These are phyloP conservation scores for Bipolaris bicolor DNA, from an alignment of 2,329 filamentous ascomycete species.

Conservation along the genomic window DNA sequence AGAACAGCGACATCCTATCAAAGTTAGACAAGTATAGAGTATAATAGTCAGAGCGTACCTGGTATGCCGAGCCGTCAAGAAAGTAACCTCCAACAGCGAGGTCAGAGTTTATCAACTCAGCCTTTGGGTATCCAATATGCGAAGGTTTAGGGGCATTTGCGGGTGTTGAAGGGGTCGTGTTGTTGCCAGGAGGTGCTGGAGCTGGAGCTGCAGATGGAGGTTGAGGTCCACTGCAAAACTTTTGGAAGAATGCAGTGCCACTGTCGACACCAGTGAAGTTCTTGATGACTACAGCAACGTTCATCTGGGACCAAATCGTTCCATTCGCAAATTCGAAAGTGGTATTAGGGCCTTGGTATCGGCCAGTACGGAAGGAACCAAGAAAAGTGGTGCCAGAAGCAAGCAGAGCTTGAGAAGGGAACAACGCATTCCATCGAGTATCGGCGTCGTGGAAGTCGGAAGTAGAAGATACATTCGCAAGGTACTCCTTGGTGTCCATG, in stretches of 20 bases:
- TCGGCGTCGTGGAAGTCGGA: constrained; percentile 50
- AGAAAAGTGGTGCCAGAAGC: constrained; percentile 36
- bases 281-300: constrained; percentile 38
- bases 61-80: constrained; percentile 48
- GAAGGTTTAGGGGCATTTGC: constrained; percentile 34
- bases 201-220: constrained; percentile 20
- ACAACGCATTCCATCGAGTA: constrained; percentile 50
- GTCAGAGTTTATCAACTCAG: constrained; percentile 44
- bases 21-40: constrained; percentile 42
- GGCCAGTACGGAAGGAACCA: constrained; percentile 39
- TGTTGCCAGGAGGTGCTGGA: constrained; percentile 18
- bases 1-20: constrained; percentile 56
- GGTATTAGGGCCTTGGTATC: constrained; percentile 44
- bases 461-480: constrained; percentile 41
- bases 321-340: constrained; percentile 48
- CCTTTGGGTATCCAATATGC: constrained; percentile 48
- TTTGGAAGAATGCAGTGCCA: constrained; percentile 50
- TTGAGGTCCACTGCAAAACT: constrained; percentile 45
- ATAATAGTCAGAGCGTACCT: constrained; percentile 36
- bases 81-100: constrained; percentile 55
- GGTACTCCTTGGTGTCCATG: constrained; percentile 39
- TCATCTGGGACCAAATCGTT: constrained; percentile 38
- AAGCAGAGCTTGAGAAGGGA: constrained; percentile 43
- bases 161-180: constrained; percentile 21
- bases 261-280: constrained; percentile 47